These are phyloP conservation scores for Phylloporus rhodoxanthus DNA, from an alignment of 768 basidiomycete species.

Conservation along the genomic window DNA sequence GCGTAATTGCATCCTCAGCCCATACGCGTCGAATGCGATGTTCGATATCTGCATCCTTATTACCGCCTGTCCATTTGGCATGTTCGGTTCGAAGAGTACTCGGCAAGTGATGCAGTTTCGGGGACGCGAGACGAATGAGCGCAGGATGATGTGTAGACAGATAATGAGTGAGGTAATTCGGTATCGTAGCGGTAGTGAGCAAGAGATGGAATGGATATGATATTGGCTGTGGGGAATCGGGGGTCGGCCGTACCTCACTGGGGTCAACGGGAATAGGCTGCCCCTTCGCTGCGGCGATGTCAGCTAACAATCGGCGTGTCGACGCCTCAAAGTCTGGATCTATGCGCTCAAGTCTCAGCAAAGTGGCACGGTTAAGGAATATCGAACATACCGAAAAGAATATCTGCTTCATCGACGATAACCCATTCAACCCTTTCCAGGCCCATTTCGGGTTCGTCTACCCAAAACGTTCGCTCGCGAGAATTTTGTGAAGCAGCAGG, in stretches of 20 bases:
- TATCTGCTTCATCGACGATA: constrained; percentile 86
- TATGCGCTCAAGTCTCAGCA: constrained; percentile 25
- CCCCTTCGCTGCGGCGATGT: constrained; percentile 60
- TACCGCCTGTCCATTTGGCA: constrained; percentile 71
- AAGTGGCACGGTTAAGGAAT: background rate
- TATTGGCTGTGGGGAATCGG: constrained; percentile 12
- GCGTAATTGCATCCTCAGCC: constrained; percentile 51
- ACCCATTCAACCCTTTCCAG: constrained; percentile 80
- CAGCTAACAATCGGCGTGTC: constrained; percentile 63
- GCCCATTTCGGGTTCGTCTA: constrained; percentile 51
- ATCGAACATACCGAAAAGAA: constrained; percentile 64
- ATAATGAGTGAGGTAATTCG: constrained; percentile 63
- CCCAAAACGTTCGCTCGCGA: constrained; percentile 33
- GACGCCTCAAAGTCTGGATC: constrained; percentile 79
- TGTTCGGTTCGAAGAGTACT: constrained; percentile 64
- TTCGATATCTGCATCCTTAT: constrained; percentile 75
- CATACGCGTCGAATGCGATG: constrained; percentile 68
- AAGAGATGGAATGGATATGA: constrained; percentile 76
- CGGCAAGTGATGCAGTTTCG: constrained; percentile 75
- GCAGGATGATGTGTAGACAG: constrained; percentile 56
- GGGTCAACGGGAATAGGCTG: constrained; percentile 16
- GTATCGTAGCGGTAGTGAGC: constrained; percentile 84
- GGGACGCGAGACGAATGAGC: constrained; percentile 72
- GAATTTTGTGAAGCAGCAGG: constrained; percentile 20
- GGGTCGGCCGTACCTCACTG: background rate